A percentile compares a stretch with the other conserved stretches of the same genome.
phyloP scores from a whole-genome alignment of 2,329 filamentous ascomycete genomes.

The Conoideocrella luteorostrata region DNA sequence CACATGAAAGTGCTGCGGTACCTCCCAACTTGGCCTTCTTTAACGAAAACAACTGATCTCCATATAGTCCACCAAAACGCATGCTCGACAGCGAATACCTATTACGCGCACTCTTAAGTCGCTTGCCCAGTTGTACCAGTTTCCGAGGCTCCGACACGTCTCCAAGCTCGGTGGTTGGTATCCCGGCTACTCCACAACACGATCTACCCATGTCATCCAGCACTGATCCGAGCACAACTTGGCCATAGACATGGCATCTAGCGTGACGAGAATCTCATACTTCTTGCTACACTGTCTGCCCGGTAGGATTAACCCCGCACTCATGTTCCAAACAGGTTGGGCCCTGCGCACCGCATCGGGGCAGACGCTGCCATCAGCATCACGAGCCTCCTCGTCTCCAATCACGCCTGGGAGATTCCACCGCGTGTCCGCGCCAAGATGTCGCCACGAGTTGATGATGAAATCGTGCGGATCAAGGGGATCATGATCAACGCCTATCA shows the following conservation, averaged over 20 bases:
- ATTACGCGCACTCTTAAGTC: too few relatives aligned
- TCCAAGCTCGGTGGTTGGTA: too few relatives aligned
- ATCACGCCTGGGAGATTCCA: constrained; percentile 24
- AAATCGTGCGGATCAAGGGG: constrained; percentile 32
- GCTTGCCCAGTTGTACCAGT: too few relatives aligned
- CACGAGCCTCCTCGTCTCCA: neutral
- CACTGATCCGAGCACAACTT: constrained; percentile 15
- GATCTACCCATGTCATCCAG: constrained; percentile 22
- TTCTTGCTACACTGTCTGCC: constrained; percentile 14
- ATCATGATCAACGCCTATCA: constrained; percentile 34
- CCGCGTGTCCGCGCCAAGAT: constrained; percentile 34
- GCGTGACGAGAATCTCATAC: constrained; percentile 24
- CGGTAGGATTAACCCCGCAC: constrained; percentile 25
- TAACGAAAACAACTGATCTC: too few relatives aligned
- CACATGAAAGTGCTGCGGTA: too few relatives aligned
- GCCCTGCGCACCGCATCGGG: constrained; percentile 23
- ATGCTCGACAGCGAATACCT: too few relatives aligned
- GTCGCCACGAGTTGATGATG: constrained; percentile 38
- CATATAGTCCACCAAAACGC: too few relatives aligned
- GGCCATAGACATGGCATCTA: constrained; percentile 22
- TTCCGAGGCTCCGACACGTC: too few relatives aligned
- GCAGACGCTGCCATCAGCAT: neutral
- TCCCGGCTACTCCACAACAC: too few relatives aligned
- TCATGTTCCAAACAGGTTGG: constrained; percentile 21
- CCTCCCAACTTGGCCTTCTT: too few relatives aligned